Percentiles rank a stretch among this genome's conserved stretches.
Evolutionary conservation across 805 yeast species (phyloP).

Genomic region (Zygoascus bituminiphila): DNA sequence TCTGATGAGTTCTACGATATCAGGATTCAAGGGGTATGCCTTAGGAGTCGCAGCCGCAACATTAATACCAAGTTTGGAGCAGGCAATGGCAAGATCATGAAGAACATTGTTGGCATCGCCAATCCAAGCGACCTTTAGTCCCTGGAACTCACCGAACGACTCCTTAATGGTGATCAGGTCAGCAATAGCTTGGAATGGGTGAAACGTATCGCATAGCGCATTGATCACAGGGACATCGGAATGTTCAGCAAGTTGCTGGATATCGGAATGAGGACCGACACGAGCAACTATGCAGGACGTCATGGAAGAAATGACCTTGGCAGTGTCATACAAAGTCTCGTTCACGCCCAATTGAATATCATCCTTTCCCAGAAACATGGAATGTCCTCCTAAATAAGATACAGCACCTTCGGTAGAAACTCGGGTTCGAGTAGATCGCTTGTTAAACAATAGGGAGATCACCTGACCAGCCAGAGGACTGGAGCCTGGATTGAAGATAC

Average conservation of each 20-base stretch:
- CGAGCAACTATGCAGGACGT: constrained; percentile 96
- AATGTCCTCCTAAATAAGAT: constrained; percentile 86
- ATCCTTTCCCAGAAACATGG: constrained; percentile 93
- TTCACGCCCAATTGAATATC: constrained; percentile 96
- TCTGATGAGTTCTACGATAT: constrained; percentile 46
- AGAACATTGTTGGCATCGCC: constrained; percentile 96
- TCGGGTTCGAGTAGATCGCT: constrained; percentile 93
- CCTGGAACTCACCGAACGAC: constrained; percentile 43
- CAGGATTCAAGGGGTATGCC: constrained; percentile 54
- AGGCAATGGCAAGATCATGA: constrained; percentile 85
- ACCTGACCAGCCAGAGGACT: constrained; percentile 65
- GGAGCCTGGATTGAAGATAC: constrained; percentile 34
- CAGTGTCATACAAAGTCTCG: constrained; percentile 82
- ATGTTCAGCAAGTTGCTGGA: constrained; percentile 64
- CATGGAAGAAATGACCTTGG: constrained; percentile 89
- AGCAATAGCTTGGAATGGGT: constrained; percentile 92
- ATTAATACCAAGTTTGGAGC: constrained; percentile 72
- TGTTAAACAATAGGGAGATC: constrained; percentile 75
- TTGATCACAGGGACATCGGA: constrained; percentile 89
- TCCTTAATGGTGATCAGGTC: constrained; percentile 84
- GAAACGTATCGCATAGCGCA: constrained; percentile 85
- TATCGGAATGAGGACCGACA: constrained; percentile 78
- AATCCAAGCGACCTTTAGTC: constrained; percentile 82
- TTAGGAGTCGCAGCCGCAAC: constrained; percentile 79
- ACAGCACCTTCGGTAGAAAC: constrained; percentile 93